Evolutionary conservation across 2,329 filamentous ascomycete genomes (phyloP).

Genomic region (Chaetomiaceae sp.): DNA sequence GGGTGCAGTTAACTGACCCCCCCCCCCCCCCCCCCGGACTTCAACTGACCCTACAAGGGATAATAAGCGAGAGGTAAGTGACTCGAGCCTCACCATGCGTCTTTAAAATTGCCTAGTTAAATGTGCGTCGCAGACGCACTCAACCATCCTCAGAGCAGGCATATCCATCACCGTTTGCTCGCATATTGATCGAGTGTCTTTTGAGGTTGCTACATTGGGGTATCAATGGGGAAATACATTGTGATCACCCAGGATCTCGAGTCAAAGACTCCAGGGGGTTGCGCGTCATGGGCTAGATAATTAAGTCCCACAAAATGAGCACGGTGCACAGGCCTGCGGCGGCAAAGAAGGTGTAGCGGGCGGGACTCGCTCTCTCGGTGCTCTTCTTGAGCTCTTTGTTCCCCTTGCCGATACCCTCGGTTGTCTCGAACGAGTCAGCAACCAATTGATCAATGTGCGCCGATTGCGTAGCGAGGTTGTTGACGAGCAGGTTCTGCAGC

Average conservation of each 20-base stretch:
- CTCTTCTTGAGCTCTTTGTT: slow-evolving; percentile 91
- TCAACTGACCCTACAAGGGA: no score
- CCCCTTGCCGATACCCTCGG: slow-evolving; percentile 80
- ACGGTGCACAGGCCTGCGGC: slow-evolving; percentile 70
- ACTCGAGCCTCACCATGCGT: no score
- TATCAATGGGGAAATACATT: background rate
- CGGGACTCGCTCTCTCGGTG: slow-evolving; percentile 64
- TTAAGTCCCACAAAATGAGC: slow-evolving; percentile 72
- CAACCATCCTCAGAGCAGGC: no score
- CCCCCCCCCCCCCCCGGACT: no score
- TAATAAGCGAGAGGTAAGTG: no score
- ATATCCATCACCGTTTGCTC: no score
- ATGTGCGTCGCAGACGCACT: no score
- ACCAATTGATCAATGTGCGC: slow-evolving; percentile 88
- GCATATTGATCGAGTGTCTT: no score
- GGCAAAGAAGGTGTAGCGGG: slow-evolving; percentile 76
- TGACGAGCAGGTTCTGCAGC: slow-evolving; percentile 81
- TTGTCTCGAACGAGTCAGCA: slow-evolving; percentile 73
- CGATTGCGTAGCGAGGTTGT: slow-evolving; percentile 78
- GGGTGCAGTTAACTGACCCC: no score
- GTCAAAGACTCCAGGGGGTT: no score
- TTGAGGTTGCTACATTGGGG: no score
- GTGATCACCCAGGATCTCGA: background rate
- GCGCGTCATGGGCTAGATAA: slow-evolving; percentile 38
- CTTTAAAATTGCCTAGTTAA: no score